Base-by-base conservation (phyloP, 1,139 yeast genomes). In the Kodamaea ohmeri region DNA sequence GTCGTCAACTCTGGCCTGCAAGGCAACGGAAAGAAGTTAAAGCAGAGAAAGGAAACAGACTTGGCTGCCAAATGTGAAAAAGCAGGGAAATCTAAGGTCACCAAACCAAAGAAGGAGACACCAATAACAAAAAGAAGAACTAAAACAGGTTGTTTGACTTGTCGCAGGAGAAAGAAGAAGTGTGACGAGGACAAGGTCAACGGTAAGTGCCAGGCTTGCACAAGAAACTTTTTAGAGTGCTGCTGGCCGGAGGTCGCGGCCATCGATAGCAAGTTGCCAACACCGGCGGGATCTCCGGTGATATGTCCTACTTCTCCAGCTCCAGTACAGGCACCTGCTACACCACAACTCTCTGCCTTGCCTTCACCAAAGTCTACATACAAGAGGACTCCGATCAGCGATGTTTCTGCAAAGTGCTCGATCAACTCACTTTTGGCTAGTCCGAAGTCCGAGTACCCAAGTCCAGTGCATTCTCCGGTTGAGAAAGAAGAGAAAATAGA, bases 141-240 rank as follows among this genome's bases (percentile, higher is more conserved):
- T 3, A 71, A 84, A 55, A 81, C 90, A 0, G 92, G 92, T 2
- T 83, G 92, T 53, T 56, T 82, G 40, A 83, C 90, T 0, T 83
- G 92, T 53, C 67, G 90, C 31, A 76, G 78, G 50, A 66, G 90
- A 51, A 65, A 89, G 44, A 82, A 83, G 48, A 78, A 78, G 55
- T 83, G 92, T 61, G 92, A 83, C 55, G 92, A 83, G 58, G 62
- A 64, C 38, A 61, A 55, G 25, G 65, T 62, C 11, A 64, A 64
- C 42, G 76, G 76, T 3, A 71, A 71, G 51, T 71, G 76, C 50
- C 73, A 69, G 48, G 75, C 67, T 3, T 71, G 76, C 44, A 62
- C 70, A 9, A 58, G 76, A 45, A 71, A 71, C 61, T 71, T 69
- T 41, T 60, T 71, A 39, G 71, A 67, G 41, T 71, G 76, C 46